Evolutionary conservation across 2,329 filamentous ascomycete species (phyloP).

Genomic region (Achaetomium macrosporum): DNA sequence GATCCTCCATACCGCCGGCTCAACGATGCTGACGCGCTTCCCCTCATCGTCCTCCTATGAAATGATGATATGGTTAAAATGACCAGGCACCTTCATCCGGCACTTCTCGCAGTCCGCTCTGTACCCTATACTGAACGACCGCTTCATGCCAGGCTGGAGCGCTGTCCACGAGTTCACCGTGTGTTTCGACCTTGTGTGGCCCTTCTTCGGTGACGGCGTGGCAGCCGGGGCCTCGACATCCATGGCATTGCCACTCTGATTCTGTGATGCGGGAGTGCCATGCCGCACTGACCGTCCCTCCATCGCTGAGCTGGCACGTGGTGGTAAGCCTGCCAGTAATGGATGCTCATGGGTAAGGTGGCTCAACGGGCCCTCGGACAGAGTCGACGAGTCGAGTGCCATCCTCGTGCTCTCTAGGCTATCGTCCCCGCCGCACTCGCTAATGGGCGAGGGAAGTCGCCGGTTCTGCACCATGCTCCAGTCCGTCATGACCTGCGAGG

Average conservation of each 20-base stretch:
- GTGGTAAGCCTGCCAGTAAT: slow-evolving; percentile 31
- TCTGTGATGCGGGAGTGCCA: slow-evolving; percentile 20
- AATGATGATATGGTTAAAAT: slow-evolving; percentile 74
- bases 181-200: slow-evolving; percentile 53
- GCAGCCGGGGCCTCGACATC: slow-evolving; percentile 38
- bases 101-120: slow-evolving; percentile 75
- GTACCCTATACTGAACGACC: slow-evolving; percentile 72
- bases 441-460: slow-evolving; percentile 55
- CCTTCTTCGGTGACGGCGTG: slow-evolving; percentile 45
- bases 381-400: slow-evolving; percentile 33
- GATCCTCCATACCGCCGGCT: slow-evolving; percentile 5
- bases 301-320: slow-evolving; percentile 31
- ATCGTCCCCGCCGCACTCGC: slow-evolving; percentile 47
- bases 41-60: slow-evolving; percentile 38
- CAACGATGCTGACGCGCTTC: slow-evolving; percentile 5
- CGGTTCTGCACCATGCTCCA: slow-evolving; percentile 50
- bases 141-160: slow-evolving; percentile 58
- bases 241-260: slow-evolving; percentile 25
- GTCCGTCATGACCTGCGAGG: slow-evolving; percentile 31
- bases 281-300: slow-evolving; percentile 25
- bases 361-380: slow-evolving; percentile 19
- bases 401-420: slow-evolving; percentile 33
- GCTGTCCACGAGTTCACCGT: slow-evolving; percentile 56
- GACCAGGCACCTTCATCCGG: slow-evolving; percentile 65
- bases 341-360: slow-evolving; percentile 27